Conservation (phyloP, 2,329 filamentous ascomycete species). For the Emydomyces testavorans region DNA sequence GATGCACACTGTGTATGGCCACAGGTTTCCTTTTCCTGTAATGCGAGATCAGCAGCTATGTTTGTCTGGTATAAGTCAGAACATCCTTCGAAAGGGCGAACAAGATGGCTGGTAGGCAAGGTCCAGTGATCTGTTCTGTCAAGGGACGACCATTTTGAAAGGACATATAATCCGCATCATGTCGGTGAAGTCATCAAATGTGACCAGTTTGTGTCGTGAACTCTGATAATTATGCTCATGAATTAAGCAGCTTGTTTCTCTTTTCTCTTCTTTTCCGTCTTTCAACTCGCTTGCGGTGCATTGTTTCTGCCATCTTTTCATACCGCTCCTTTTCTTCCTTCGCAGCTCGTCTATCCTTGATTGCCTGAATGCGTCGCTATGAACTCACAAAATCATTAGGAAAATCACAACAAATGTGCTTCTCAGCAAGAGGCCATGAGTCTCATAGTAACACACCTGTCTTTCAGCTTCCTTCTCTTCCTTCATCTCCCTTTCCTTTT, state of each 20-base stretch:
- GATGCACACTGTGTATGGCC: too few species aligned
- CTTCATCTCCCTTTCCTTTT: constrained; percentile 90
- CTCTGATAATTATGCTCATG: too few species aligned
- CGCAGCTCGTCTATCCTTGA: constrained; percentile 72
- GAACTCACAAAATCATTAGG: constrained; percentile 14
- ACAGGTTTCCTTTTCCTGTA: too few species aligned
- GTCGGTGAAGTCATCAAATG: too few species aligned
- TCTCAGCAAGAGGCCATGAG: not conserved
- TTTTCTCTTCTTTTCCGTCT: constrained; percentile 91
- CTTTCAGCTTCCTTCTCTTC: constrained; percentile 86
- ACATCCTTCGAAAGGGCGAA: too few species aligned
- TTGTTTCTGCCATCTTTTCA: constrained; percentile 89
- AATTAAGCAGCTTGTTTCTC: constrained; percentile 51
- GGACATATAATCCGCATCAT: too few species aligned
- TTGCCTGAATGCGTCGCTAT: constrained; percentile 62
- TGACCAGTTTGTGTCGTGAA: too few species aligned
- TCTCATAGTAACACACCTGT: constrained; percentile 47
- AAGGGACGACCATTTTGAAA: too few species aligned
- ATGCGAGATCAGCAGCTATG: too few species aligned
- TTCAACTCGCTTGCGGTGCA: constrained; percentile 93
- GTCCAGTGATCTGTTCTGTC: too few species aligned
- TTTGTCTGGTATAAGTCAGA: too few species aligned
- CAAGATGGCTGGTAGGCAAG: too few species aligned
- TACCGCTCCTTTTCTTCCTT: constrained; percentile 92
- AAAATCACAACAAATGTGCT: not conserved